Evolutionary conservation across 1,284 basidiomycete genomes (phyloP), one percentile per base, ranked within the genome.

Genomic region (Macrocystidia cucumis): DNA sequence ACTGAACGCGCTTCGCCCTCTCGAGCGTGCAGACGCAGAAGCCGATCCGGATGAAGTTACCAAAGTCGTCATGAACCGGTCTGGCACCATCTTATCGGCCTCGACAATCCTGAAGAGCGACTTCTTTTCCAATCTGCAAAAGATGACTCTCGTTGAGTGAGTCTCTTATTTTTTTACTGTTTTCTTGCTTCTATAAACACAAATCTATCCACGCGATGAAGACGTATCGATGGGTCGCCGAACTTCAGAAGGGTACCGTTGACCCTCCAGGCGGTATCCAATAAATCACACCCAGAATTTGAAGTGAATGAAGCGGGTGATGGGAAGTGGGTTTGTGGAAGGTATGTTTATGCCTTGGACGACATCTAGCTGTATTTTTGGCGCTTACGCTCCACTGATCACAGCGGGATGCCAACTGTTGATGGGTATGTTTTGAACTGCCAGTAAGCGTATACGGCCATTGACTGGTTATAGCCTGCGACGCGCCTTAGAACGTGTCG

Each of bases 101-200:
- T 91, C 84, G 9, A 95, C 92, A 1, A 97, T 98, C 50, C 69
- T 98, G 52, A 99, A 99, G 65, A 93, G 89, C 38, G 93, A 98
- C 59, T 93, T 97, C 65, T 98, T 98, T 72, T 81, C 79, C 1
- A 91, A 91, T 46, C 55, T 97, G 32, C 93, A 97, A 61, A 96
- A 96, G 64, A 90, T 95, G 80, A 87, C 87, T 8, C 63, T 98
- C 3, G 87, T 90, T 0, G 93, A 96, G 83, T 91, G 47, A 37
- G 82, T 66, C 9, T 22, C 26, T 9, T n/a, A 7, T 24, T 30
- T 25, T 12, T 9, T n/a, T 13, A 8, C 26, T 35, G 21, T 16
- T 11, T 31, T 37, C 9, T 32, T 5, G 39, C 42, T 31, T 28
- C 23, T n/a, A n/a, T n/a, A n/a, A 36, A 24, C 36, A 43, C 27